phyloP scores from a whole-genome alignment of 192 early-diverging fungal species.

The Backusella sp. region DNA sequence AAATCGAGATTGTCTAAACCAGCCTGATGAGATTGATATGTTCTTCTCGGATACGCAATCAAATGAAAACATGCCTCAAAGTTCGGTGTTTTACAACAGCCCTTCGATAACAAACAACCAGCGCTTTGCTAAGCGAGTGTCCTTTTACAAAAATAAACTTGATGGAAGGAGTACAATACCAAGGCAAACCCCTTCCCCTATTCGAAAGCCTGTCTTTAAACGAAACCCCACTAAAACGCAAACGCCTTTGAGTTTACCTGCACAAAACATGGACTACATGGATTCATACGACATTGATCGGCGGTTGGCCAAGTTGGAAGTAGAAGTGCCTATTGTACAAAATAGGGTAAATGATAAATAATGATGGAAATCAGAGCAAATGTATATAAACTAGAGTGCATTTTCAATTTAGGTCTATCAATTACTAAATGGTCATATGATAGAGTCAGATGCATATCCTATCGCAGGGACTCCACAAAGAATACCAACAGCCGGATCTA shows the following conservation, averaged over 20 bases:
- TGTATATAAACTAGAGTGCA: neutral
- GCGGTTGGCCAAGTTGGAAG: neutral
- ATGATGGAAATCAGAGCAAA: neutral
- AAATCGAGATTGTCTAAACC: neutral
- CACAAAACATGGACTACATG: neutral
- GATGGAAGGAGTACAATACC: neutral
- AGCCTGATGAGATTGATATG: neutral
- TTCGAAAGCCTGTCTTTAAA: neutral
- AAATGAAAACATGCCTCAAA: neutral
- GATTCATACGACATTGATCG: neutral
- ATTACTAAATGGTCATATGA: neutral
- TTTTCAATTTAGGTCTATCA: neutral
- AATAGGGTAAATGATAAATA: neutral
- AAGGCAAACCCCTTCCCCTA: neutral
- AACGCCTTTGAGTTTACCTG: neutral
- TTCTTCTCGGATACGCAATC: neutral
- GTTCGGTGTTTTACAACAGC: neutral
- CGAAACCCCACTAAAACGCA: neutral
- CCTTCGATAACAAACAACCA: neutral
- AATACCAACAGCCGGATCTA: neutral
- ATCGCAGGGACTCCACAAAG: neutral
- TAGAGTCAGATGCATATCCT: neutral
- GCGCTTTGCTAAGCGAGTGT: neutral
- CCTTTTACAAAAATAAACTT: neutral
- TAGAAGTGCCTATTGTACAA: neutral